Evolutionary conservation across 1,284 basidiomycete genomes (phyloP), one percentile per base, ranked within the genome.

Genomic region (Ceratobasidium sp.): DNA sequence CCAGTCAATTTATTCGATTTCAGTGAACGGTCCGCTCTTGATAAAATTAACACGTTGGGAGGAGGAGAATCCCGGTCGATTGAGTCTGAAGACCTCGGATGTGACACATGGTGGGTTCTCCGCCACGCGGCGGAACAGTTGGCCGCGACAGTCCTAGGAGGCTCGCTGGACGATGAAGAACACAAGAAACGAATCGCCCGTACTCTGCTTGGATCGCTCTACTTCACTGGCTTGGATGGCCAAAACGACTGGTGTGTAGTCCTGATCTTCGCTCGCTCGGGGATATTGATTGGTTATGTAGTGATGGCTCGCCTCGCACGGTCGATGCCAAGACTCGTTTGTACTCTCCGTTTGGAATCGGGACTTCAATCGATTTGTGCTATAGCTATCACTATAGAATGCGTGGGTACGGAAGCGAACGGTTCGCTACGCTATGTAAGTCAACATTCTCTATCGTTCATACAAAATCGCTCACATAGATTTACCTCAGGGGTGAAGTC

Each of bases 281-380:
- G 28, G 18, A 44, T 28, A n/a, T 8, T 69, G 21, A 38, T 23
- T 28, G 6, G 16, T 38, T 9, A 8, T 26, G 23, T 23, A 69
- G 64, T 13, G 50, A 44, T 32, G 64, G 41, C 3, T 18, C 32
- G 18, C 64, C 64, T n/a, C 41, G 64, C 38, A 41, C 55, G 13
- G 32, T 70, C 7, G 16, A 21, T 21, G 44, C 67, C 1, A 38
- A 47, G 44, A 58, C 67, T 11, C 67, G 67, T 9, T 30, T 70
- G 23, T 70, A 70, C 30, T 70, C 67, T 1, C 67, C 67, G 18
- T 70, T 59, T 30, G 67, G 67, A 54, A 23, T 70, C 16, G 67
- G 67, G 11, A 58, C 67, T 4, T 70, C 67, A n/a, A 50, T 70
- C 32, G 67, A 70, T 28, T 38, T 59, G 28, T 41, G 14, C 21